Conservation (phyloP, 2,329 filamentous ascomycete genomes). For the Chaetomiaceae sp. region DNA sequence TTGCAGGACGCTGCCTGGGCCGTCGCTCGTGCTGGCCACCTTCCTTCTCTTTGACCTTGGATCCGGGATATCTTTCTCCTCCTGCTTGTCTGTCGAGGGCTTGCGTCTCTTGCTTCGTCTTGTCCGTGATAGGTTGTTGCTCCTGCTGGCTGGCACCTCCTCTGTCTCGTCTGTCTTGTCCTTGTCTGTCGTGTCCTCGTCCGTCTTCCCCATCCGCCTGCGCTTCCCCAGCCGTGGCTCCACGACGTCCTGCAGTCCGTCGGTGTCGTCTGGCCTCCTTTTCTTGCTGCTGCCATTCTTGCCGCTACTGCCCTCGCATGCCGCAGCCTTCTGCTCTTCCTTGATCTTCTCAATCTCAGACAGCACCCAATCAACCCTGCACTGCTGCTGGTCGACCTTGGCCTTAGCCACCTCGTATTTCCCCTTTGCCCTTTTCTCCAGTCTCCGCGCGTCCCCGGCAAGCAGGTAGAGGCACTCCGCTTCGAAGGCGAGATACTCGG, state of each 20-base stretch:
- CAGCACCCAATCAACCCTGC: slow-evolving; percentile 10
- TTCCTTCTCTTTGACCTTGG: neutral
- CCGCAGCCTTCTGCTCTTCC: slow-evolving; percentile 11
- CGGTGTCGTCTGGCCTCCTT: slow-evolving; percentile 4
- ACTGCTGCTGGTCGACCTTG: slow-evolving; percentile 6
- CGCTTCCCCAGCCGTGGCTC: neutral
- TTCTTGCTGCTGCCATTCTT: slow-evolving; percentile 6
- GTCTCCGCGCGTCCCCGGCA: neutral
- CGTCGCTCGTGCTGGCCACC: neutral
- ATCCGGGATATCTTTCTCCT: neutral
- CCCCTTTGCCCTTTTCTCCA: slow-evolving; percentile 1
- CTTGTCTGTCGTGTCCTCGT: slow-evolving; percentile 3
- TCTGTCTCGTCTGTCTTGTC: slow-evolving; percentile 2
- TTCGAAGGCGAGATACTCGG: slow-evolving; percentile 12
- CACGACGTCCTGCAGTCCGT: slow-evolving; percentile 1
- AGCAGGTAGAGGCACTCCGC: neutral
- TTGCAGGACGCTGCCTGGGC: neutral
- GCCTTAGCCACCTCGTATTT: slow-evolving; percentile 5
- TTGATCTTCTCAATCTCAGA: slow-evolving; percentile 14
- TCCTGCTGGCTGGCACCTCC: neutral
- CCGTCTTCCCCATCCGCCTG: slow-evolving; percentile 1
- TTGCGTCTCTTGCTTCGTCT: slow-evolving; percentile 4
- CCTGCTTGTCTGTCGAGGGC: neutral
- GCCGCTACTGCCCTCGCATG: slow-evolving; percentile 4
- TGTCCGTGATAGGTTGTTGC: slow-evolving; percentile 3